These are phyloP conservation scores for Acanthamoeba quina DNA, from an alignment of 208 protist genomes.

Conservation along the genomic window DNA sequence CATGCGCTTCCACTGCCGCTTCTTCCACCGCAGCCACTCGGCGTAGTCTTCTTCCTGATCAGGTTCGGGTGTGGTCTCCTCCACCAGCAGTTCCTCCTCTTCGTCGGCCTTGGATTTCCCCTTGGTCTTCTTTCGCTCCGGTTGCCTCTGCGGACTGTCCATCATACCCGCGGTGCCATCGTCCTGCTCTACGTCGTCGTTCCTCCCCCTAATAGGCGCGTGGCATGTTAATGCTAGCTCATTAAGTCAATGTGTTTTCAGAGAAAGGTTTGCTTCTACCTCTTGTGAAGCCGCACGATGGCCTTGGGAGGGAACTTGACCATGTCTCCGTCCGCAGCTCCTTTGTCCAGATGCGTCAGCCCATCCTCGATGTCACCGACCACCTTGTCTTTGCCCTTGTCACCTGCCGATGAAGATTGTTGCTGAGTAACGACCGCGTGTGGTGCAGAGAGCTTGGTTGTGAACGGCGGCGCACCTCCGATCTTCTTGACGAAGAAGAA, in stretches of 20 bases:
- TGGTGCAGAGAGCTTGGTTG: neutral
- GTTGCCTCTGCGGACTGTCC: neutral
- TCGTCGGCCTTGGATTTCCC: constrained; percentile 42
- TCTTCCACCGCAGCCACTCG: constrained; percentile 68
- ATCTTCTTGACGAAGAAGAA: constrained; percentile 74
- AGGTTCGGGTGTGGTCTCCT: constrained; percentile 54
- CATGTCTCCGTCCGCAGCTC: constrained; percentile 6
- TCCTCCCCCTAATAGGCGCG: neutral
- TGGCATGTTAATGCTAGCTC: neutral
- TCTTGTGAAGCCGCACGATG: constrained; percentile 70
- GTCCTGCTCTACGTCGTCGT: constrained; percentile 32
- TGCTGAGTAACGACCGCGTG: too few species aligned
- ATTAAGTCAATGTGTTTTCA: neutral
- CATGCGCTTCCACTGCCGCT: constrained; percentile 81
- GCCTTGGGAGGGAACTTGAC: constrained; percentile 58
- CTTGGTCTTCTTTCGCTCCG: constrained; percentile 63
- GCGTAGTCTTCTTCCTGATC: constrained; percentile 50
- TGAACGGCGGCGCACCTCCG: neutral
- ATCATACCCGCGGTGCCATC: constrained; percentile 69
- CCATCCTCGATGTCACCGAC: constrained; percentile 82
- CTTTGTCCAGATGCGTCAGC: constrained; percentile 50
- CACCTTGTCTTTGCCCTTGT: neutral
- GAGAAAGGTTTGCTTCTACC: neutral
- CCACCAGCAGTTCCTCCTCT: neutral
- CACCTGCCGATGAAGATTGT: neutral